Base-by-base conservation (phyloP, 2,329 filamentous ascomycete species). In the Pestalotiopsis sp. region DNA sequence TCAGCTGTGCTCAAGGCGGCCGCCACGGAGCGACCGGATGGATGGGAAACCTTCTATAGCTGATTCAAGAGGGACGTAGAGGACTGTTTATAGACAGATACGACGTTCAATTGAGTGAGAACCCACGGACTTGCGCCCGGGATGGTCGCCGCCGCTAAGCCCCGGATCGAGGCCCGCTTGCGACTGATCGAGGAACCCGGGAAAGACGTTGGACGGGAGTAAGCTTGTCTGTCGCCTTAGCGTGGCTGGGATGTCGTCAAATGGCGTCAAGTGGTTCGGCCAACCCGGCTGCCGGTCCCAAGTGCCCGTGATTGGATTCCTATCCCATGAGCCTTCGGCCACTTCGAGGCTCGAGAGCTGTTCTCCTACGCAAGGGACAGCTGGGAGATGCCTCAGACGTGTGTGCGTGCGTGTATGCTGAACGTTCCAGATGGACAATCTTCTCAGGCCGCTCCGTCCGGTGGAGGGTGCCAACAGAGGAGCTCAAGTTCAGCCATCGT, bases 241-340 rank as follows among this genome's bases (percentile, higher is more conserved):
- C 63, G 41, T 57, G 63, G 39, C 56, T 25, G 27, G 64, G 64
- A 66, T 66, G 64, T 66, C 64, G 64, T 66, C 64, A 66, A 66
- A 66, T 66, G 64, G 64, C 64, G 64, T 66, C 64, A 66, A 66
- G 23, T 25, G n/a, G 20, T n/a, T 49, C 31, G 64, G 20, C 4
- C 64, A 25, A 38, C 52, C 27, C 64, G 64, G 64, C 27, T 59
- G 64, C 64, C 64, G 64, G 64, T 66, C 64, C 45, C 60, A 66
- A 66, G 25, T 60, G 52, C 41, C 38, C 17, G 58, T 66, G 64
- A 66, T 66, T 66, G 64, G 64, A 49, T 17, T 66, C 38, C 4
- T 23, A 14, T 45, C 9, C n/a, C 17, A 27, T 14, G 57, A 60
- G 25, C 57, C 45, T 52, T 11, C 20, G 9, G 17, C 20, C 14